Evolutionary conservation across 305 asterid genomes (phyloP).

Genomic region (Fraxinus angustifolia): DNA sequence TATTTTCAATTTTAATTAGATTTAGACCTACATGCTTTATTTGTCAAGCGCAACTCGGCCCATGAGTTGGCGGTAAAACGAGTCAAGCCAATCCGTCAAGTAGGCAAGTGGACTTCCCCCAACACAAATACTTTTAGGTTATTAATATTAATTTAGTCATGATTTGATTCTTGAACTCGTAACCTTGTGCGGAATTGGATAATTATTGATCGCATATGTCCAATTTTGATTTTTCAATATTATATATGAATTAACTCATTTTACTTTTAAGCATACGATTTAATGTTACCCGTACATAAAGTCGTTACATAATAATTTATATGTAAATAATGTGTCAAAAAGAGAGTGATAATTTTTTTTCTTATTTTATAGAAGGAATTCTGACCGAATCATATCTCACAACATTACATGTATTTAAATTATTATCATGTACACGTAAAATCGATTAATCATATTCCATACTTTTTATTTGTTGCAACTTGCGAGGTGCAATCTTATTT

Average conservation of each 20-base stretch:
- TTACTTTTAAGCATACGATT: too few species aligned
- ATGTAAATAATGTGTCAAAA: too few species aligned
- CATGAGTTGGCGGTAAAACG: background rate
- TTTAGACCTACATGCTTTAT: background rate
- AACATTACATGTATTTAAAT: too few species aligned
- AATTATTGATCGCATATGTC: background rate
- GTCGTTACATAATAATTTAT: too few species aligned
- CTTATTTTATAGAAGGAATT: background rate
- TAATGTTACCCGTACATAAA: background rate
- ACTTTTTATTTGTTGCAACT: background rate
- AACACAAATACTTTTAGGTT: background rate
- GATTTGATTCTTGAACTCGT: background rate
- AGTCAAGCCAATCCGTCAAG: background rate
- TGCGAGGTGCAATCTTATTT: background rate
- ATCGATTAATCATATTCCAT: background rate
- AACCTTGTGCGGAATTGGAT: background rate
- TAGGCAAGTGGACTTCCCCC: background rate
- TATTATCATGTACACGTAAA: too few species aligned
- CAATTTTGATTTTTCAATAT: background rate
- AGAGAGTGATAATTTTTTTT: too few species aligned
- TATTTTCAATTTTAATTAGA: too few species aligned
- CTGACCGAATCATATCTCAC: too few species aligned
- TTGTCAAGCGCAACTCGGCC: background rate
- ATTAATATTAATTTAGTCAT: background rate
- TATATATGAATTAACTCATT: background rate